Base-by-base conservation (phyloP, 148 eudicot species). In the Chenopodium suecicum region DNA sequence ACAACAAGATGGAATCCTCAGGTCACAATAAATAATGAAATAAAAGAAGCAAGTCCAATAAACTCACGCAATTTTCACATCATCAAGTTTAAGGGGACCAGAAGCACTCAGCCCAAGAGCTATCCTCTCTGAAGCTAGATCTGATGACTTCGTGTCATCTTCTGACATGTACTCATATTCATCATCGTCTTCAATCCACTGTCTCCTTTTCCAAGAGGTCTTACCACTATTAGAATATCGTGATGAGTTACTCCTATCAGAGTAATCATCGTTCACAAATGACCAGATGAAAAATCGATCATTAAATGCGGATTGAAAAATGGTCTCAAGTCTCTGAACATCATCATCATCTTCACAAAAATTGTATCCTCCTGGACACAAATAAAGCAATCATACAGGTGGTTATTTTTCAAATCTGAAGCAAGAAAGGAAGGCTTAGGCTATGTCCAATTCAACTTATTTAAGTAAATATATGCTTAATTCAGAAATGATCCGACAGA, bases 11-110 rank as follows among this genome's bases (percentile, higher is more conserved):
- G 41, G 19, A 4, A 32, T 54, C 50, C 31, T 56, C 44, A 5
- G 44, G 29, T 68, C 68, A 25, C 72, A 10, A 32, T n/a, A 7
- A 31, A 67, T 37, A 31, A 67, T 37, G 13, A 31, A 32, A 64
- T 37, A 44, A 70, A 48, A 25, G 9, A 60, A 9, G 73, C 58
- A 60, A 63, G 50, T 44, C 29, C 54, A 44, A 44, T 67, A 31
- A 77, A 88, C 99, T 87, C 78, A 96, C 99, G 99, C 99, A 74
- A 66, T 83, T 87, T 96, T 96, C 63, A 96, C 93, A 83, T 92
- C 98, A 65, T 91, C 95, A 60, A 94, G 84, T 82, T 86, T 92
- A 79, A 97, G 79, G 65, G 99, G 98, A 62, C 98, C 99, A 22
- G 90, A 86, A 80, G 91, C 85, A 85, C 89, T 88, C 86, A 97